Conservation (phyloP, 1,284 basidiomycete species). For the Tremellales sp. region DNA sequence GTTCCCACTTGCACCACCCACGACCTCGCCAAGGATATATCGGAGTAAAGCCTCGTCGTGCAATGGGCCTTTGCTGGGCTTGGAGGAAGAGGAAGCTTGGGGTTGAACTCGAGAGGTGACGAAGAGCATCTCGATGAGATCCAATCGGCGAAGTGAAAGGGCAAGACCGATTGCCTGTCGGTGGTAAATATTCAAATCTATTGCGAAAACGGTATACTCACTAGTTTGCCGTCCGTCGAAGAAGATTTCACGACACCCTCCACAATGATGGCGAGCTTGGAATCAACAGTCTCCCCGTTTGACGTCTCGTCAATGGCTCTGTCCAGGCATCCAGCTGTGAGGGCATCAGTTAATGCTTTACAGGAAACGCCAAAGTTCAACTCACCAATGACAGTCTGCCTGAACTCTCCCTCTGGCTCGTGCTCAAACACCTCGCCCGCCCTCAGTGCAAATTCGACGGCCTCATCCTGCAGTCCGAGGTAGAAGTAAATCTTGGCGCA, state of each 20-base stretch:
- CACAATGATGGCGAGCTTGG: conserved; percentile 73
- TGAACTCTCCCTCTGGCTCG: conserved; percentile 74
- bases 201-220: conserved; percentile 42
- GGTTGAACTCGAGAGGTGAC: conserved; percentile 24
- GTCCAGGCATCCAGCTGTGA: conserved; percentile 85
- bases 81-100: conserved; percentile 19
- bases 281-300: conserved; percentile 60
- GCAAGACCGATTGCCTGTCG: conserved; percentile 85
- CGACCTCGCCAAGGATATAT: conserved; percentile 84
- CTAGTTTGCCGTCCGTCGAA: conserved; percentile 80
- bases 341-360: conserved; percentile 8
- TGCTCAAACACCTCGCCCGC: conserved; percentile 80
- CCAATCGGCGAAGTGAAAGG: conserved; percentile 79
- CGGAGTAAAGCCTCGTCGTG: conserved; percentile 72
- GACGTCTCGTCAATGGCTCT: conserved; percentile 63
- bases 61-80: conserved; percentile 39
- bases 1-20: conserved; percentile 55
- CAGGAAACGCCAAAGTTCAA: conserved; percentile 21
- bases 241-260: conserved; percentile 81
- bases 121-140: conserved; percentile 75
- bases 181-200: conserved; percentile 5
- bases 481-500: conserved; percentile 96
- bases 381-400: conserved; percentile 89
- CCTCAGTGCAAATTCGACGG: conserved; percentile 84
- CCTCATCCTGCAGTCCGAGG: conserved; percentile 88